Base-by-base conservation (phyloP, 108 stramenopile species). In the Cyclotella distinguenda region DNA sequence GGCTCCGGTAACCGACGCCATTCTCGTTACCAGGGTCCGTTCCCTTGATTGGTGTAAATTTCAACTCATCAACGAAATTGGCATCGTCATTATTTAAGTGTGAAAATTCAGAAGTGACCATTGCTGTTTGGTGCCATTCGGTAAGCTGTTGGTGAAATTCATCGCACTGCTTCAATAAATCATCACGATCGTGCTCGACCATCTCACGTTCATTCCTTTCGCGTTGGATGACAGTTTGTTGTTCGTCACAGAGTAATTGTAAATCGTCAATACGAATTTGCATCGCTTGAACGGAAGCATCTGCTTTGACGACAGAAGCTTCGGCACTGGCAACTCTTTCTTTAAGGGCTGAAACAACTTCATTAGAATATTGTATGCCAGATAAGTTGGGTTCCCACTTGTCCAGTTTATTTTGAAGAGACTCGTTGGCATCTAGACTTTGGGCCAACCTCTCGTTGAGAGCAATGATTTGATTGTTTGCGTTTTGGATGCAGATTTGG, bases 111-210 rank as follows among this genome's bases (percentile, higher is more conserved):
- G 60, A 42, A 25, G 28, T 35, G 43, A 51, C 63, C 21, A 52
- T 40, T 16, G 54, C 19, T 8, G 10, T 45, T 26, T 63, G 47
- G n/a, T 38, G 44, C 72, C 72, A 72, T 0, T 72, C 56, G 13
- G 48, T 64, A 9, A 64, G 36, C 28, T 64, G 63, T 7, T 55
- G 28, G 33, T 67, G 66, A 12, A 75, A 43, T 23, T 52, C 66
- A 32, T 75, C 66, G 19, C 44, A 61, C 32, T 67, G 66, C 22
- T 23, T 44, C 42, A 60, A 58, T 36, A 66, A 49, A 45, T 67
- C 52, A 26, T 75, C 74, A 26, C 74, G 65, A 48, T 75, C 66
- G 44, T 54, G 21, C 30, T 61, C 65, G 2, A 61, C 48, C 74
- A 60, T 66, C 45, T 47, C 54, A n/a, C 74, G 53, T 39, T 75